These are phyloP conservation scores for Thielaviopsis euricoi DNA, from an alignment of 2,329 filamentous ascomycete genomes.

Conservation along the genomic window DNA sequence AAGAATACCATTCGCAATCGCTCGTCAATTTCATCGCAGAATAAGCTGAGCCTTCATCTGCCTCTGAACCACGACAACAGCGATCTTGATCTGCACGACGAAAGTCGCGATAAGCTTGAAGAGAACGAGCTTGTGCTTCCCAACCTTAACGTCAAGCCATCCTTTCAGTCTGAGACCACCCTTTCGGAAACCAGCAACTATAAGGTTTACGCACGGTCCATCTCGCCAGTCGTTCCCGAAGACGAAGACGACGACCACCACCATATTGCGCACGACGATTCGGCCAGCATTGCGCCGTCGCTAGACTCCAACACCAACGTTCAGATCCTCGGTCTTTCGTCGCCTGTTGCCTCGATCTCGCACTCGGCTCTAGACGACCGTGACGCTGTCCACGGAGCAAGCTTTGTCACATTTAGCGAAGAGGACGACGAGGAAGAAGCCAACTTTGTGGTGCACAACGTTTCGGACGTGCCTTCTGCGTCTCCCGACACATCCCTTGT, in stretches of 20 bases:
- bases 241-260: constrained; percentile 12
- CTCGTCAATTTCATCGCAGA: not conserved
- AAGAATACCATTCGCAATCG: constrained; percentile 13
- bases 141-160: constrained; percentile 10
- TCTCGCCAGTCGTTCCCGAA: constrained; percentile 20
- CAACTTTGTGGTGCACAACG: constrained; percentile 12
- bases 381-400: constrained; percentile 34
- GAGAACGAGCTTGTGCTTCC: constrained; percentile 1
- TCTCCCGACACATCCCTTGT: constrained; percentile 13
- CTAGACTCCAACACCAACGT: constrained; percentile 28
- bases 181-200: constrained; percentile 36
- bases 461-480: constrained; percentile 14
- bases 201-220: constrained; percentile 31
- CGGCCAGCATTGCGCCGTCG: constrained; percentile 24
- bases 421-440: constrained; percentile 12
- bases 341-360: constrained; percentile 25
- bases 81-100: not conserved
- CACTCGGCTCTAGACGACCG: constrained; percentile 29
- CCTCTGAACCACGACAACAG: not conserved
- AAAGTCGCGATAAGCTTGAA: not conserved
- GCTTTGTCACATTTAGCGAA: constrained; percentile 16
- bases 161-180: constrained; percentile 22
- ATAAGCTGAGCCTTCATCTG: not conserved
- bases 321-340: constrained; percentile 33
- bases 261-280: not conserved